Base-by-base conservation (phyloP, 768 basidiomycete genomes). In the Termitomyces heimii region DNA sequence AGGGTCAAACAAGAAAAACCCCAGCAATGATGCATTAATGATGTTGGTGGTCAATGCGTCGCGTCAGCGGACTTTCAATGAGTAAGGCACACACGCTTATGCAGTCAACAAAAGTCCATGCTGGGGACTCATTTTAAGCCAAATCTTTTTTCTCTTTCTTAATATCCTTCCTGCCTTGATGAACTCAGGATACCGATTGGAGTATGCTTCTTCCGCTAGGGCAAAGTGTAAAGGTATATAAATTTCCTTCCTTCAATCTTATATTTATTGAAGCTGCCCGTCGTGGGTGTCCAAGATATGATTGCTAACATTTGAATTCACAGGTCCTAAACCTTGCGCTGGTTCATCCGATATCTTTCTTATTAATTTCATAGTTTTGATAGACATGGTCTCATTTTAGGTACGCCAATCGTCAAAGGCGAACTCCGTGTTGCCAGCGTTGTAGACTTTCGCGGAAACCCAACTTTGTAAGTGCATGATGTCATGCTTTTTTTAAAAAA, bases 161-260 rank as follows among this genome's bases (percentile, higher is more conserved):
- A 56, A n/a, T n/a, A n/a, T n/a, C 58, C 43, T 42, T 58, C 52
- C 58, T 60, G 39, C 60, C 26, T 20, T 46, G 51, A 58, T 61
- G 48, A 80, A 81, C 55, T 71, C 76, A 45, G 86, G 86, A 59
- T 92, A 92, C 74, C 84, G 90, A 63, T 75, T 92, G 42, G 90
- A 92, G 71, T 91, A 91, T 71, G 84, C 90, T 52, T 58, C 72
- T 45, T 84, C 82, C 56, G 77, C 73, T 58, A 79, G 89, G 57
- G 77, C 89, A 35, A 88, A 88, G 73, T 92, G 89, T 75, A 91
- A 89, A 77, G 90, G 89, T 87, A 59, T 52, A 77, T 69, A 12
- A 34, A 56, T 34, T 18, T 45, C 43, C 20, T 52, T 57, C 37
- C 9, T 51, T 42, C 35, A 24, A 55, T 54, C 46, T 54, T 53